Percentiles rank a stretch among this genome's conserved stretches.
phyloP scores from a whole-genome alignment of 805 yeast species.

The Starmera dryadoides region DNA sequence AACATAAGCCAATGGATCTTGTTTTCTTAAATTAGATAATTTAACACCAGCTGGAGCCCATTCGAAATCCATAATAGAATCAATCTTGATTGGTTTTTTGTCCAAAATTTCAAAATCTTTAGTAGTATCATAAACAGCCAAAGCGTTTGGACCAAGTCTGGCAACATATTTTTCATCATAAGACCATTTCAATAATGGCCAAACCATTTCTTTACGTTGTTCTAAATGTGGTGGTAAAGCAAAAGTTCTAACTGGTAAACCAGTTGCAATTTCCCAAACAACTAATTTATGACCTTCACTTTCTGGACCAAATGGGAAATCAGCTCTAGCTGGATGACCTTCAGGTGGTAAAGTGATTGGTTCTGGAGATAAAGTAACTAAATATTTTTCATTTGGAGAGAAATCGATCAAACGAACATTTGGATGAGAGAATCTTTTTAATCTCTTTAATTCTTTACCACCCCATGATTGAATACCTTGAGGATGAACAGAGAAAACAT shows the following conservation, averaged over 20 bases:
- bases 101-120: slow-evolving; percentile 73
- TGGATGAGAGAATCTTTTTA: slow-evolving; percentile 78
- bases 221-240: slow-evolving; percentile 76
- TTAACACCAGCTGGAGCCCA: slow-evolving; percentile 88
- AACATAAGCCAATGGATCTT: slow-evolving; percentile 52
- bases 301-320: slow-evolving; percentile 78
- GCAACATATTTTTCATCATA: slow-evolving; percentile 89
- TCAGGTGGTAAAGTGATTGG: slow-evolving; percentile 70
- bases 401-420: slow-evolving; percentile 86
- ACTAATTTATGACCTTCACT: slow-evolving; percentile 91
- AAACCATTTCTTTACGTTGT: slow-evolving; percentile 60
- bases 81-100: slow-evolving; percentile 75
- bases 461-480: slow-evolving; percentile 98
- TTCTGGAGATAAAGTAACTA: slow-evolving; percentile 84
- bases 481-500: slow-evolving; percentile 78
- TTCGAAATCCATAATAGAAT: slow-evolving; percentile 84
- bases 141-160: slow-evolving; percentile 87
- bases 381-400: slow-evolving; percentile 84
- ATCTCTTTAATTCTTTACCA: slow-evolving; percentile 67
- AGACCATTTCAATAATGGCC: slow-evolving; percentile 98
- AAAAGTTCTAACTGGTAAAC: slow-evolving; percentile 82
- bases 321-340: slow-evolving; percentile 53
- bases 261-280: slow-evolving; percentile 85
- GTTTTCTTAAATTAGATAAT: slow-evolving; percentile 47
- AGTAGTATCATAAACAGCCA: slow-evolving; percentile 81